Evolutionary conservation across 306 rosid species (phyloP), one percentile per base, ranked within the genome.

Genomic region (Dalbergia oliveri): DNA sequence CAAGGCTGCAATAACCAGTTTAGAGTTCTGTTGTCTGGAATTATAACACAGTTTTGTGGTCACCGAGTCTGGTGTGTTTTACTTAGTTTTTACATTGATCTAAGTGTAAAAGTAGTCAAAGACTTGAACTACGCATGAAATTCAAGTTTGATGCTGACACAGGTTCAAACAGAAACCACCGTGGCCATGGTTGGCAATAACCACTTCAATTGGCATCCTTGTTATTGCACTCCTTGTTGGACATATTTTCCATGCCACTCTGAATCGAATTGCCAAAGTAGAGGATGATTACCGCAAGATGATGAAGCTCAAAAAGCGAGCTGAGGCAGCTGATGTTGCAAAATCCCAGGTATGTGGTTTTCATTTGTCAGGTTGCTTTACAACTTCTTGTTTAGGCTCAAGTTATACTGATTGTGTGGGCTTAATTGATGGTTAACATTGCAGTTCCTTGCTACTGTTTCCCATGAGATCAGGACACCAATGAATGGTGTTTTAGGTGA

Each of bases 401-500:
- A 45, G 19, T 50, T 75, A 12, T 56, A 35, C 67, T 47, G 45
- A 41, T 50, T 34, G 50, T 58, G 71, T 74, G 61, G 71, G 45
- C 74, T 72, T 85, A 69, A 83, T 84, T 67, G n/a, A 68, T 68
- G 76, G 31, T 69, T 10, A 75, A 59, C 72, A 75, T 15, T 89
- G 89, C 85, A 95, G 99, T 95, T 95, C 82, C 97, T 95, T 62
- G 99, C 99, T 37, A 95, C 99, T 12, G 99, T 95, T 75, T 95
- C 99, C 69, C 98, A 95, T 61, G 99, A 95, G 88, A 95, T 95
- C 88, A 88, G 99, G 84, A 93, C 99, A 33, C 99, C 99, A 57
- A 95, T 95, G 99, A 95, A 93, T 60, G 99, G 99, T 72, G 98
- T 95, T 82, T 90, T 95, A 23, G 99, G 99, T 95, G 86, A 89